phyloP scores from a whole-genome alignment of 352 stramenopile species.

The Phytopythium cucurbitacearum region DNA sequence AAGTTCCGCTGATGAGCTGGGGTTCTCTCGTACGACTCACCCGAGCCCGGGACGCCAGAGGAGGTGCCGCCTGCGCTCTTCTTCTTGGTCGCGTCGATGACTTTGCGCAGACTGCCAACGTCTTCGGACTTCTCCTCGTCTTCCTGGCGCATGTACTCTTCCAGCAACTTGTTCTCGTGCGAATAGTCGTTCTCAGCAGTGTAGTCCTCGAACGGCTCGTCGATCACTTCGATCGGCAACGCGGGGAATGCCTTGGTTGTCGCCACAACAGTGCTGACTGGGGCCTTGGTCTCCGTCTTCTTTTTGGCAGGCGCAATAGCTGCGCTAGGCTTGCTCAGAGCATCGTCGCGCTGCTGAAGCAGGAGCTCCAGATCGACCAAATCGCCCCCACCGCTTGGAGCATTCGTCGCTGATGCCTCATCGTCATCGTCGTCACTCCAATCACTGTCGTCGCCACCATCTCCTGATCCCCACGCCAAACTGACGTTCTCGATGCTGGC shows the following conservation, averaged over 20 bases:
- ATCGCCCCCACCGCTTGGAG: slow-evolving; percentile 10
- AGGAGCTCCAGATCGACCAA: slow-evolving; percentile 59
- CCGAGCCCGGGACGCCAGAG: slow-evolving; percentile 7
- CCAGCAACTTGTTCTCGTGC: slow-evolving; percentile 68
- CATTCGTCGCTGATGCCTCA: slow-evolving; percentile 1
- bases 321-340: slow-evolving; percentile 28
- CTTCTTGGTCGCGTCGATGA: slow-evolving; percentile 60
- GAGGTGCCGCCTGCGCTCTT: slow-evolving; percentile 8
- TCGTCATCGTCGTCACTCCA: slow-evolving; percentile 69
- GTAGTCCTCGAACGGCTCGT: slow-evolving; percentile 75
- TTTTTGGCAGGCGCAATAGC: slow-evolving; percentile 4
- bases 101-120: slow-evolving; percentile 45
- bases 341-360: slow-evolving; percentile 65
- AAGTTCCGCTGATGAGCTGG: slow-evolving; percentile 68
- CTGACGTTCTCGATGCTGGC: slow-evolving; percentile 16
- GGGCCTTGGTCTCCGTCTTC: background rate
- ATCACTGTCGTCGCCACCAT: slow-evolving; percentile 58
- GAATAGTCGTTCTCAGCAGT: slow-evolving; percentile 54
- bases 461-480: slow-evolving; percentile 17
- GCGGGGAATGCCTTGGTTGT: slow-evolving; percentile 43
- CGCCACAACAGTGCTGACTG: slow-evolving; percentile 4
- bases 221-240: slow-evolving; percentile 64
- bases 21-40: slow-evolving; percentile 81
- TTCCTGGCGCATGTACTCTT: slow-evolving; percentile 78
- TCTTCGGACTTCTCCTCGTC: slow-evolving; percentile 76